Evolutionary conservation across 208 protist species (phyloP), one percentile per base, ranked within the genome.

Genomic region (Leishmania arabica): DNA sequence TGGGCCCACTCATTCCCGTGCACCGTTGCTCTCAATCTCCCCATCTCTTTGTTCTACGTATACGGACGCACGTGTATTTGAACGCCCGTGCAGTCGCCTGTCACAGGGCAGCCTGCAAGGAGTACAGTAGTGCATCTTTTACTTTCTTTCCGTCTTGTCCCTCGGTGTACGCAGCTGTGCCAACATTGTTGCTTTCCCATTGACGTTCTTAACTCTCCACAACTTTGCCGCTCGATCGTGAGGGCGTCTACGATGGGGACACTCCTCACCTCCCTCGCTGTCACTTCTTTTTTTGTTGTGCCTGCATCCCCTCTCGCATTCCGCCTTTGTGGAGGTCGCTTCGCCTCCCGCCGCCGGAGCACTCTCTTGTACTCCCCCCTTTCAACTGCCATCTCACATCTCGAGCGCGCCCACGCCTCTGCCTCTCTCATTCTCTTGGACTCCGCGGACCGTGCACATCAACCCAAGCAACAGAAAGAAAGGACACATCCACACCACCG

Each of bases 251-350:
- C n/a, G 49, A 65, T 3, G 5, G 2, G 42, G 47, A n/a, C 19
- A 21, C 40, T 37, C 76, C 69, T 62, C 42, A 2, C 45, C 64
- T 78, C 56, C 45, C 64, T 70, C 47, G 24, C 11, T 53, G 27
- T 78, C 31, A 65, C 45, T 27, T 47, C 78, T 64, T 24, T 51
- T 60, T 53, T 47, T 79, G 19, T 76, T 78, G 68, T 78, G 15
- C 82, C 31, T 31, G 15, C 60, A 73, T 80, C 37, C 81, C 75
- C 71, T 75, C 77, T 78, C 53, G 40, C 69, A 84, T 53, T 80
- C 56, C 37, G 53, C 17, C 9, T 51, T 53, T 7, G 3, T 37
- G n/a, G 40, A n/a, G 27, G 49, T 54, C 34, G 40, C 74, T 5
- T n/a, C 40, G 7, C 24, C 17, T 24, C 49, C 31, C 56, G 31